Evolutionary conservation across 1,284 basidiomycete genomes (phyloP).

Genomic region (Fomes fomentarius): DNA sequence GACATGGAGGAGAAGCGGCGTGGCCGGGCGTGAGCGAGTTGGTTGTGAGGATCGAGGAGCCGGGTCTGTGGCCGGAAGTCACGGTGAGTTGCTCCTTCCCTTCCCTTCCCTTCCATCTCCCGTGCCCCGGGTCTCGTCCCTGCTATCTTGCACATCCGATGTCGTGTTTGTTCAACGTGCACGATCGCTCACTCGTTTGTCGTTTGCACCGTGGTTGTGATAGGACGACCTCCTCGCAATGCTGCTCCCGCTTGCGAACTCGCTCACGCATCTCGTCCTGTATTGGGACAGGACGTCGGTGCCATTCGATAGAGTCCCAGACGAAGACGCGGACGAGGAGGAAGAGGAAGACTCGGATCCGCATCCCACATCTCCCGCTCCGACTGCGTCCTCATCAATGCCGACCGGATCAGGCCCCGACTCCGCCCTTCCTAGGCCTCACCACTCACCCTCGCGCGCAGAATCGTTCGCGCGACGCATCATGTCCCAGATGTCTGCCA

Average conservation of each 20-base stretch:
- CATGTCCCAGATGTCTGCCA: conserved; percentile 7
- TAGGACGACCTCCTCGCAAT: conserved; percentile 15
- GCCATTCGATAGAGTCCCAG: background rate
- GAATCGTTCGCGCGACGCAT: background rate
- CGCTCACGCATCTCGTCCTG: background rate
- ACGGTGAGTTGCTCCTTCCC: conserved; percentile 10
- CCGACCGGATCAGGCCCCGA: too few relatives aligned
- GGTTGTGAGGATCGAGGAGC: conserved; percentile 17
- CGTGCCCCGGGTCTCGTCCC: background rate
- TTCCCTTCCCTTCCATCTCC: background rate
- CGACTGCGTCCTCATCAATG: background rate
- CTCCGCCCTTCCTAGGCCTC: background rate
- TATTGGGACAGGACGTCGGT: background rate
- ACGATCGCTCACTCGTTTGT: background rate
- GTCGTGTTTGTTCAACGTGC: background rate
- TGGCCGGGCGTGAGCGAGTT: conserved; percentile 17
- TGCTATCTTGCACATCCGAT: background rate
- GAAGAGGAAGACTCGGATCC: too few relatives aligned
- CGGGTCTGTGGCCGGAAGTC: conserved; percentile 14
- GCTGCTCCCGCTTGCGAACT: conserved; percentile 1
- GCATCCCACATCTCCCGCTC: too few relatives aligned
- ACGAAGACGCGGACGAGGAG: background rate
- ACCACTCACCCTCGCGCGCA: background rate
- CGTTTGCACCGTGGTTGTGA: background rate
- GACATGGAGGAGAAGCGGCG: background rate